Evolutionary conservation across 768 basidiomycete genomes (phyloP).

Genomic region (Mrakia frigida): DNA sequence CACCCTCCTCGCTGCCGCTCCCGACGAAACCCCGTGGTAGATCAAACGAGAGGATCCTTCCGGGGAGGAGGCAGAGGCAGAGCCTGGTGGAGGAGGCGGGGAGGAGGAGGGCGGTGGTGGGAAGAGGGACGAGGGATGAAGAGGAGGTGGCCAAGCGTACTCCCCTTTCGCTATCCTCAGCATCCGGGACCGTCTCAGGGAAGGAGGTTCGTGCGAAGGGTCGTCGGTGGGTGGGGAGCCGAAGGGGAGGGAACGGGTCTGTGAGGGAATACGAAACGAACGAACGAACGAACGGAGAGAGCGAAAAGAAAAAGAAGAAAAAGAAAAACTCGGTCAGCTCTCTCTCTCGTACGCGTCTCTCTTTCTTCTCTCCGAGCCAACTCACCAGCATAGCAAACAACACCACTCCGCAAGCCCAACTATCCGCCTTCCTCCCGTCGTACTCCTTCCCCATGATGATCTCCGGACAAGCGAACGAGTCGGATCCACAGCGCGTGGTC

Average conservation of each 20-base stretch:
- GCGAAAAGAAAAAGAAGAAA: background rate
- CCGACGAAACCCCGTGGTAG: background rate
- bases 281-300: background rate
- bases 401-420: conserved; percentile 87
- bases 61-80: background rate
- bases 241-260: conserved; percentile 66
- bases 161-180: conserved; percentile 76
- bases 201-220: conserved; percentile 24
- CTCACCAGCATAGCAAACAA: conserved; percentile 61
- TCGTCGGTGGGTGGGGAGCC: conserved; percentile 40
- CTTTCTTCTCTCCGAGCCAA: background rate
- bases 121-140: background rate
- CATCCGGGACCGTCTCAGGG: conserved; percentile 48
- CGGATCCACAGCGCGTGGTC: conserved; percentile 76
- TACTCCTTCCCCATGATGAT: conserved; percentile 62
- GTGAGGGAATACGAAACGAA: background rate
- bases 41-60: background rate
- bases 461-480: conserved; percentile 81
- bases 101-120: background rate
- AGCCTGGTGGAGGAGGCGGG: too few species aligned
- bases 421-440: conserved; percentile 78
- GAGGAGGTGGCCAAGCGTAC: conserved; percentile 60
- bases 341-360: background rate
- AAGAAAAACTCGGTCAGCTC: background rate
- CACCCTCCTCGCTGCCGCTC: conserved; percentile 15